Conservation (phyloP, 371 early-diverging fungal species). For the Choanephora cucurbitarum region DNA sequence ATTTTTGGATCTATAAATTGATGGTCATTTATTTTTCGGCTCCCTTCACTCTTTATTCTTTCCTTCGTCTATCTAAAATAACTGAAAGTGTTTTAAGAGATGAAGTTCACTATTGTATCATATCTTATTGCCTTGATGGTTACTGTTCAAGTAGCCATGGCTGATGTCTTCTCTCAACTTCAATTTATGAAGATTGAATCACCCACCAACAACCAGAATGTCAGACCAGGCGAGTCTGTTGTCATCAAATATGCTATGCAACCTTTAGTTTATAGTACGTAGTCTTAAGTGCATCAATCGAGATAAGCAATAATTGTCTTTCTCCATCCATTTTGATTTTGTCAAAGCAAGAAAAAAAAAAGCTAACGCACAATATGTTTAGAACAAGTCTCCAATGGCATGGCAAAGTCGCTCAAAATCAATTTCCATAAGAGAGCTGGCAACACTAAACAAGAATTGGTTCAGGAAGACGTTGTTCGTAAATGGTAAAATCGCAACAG, state of each 20-base stretch:
- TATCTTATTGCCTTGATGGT: not conserved
- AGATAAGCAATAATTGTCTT: too few relatives aligned
- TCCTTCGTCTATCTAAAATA: too few relatives aligned
- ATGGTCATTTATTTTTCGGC: not conserved
- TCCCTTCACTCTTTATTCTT: not conserved
- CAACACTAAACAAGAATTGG: conserved; percentile 18
- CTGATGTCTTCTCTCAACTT: conserved; percentile 44
- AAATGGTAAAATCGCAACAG: conserved; percentile 10
- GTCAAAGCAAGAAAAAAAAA: too few relatives aligned
- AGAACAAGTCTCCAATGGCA: conserved; percentile 28
- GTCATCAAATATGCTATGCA: conserved; percentile 46
- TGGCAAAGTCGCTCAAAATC: conserved; percentile 19
- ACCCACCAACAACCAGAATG: conserved; percentile 34
- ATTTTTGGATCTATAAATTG: too few relatives aligned
- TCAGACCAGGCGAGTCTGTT: conserved; percentile 35
- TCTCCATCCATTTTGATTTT: too few relatives aligned
- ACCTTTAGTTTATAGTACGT: conserved; percentile 38
- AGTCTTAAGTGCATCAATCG: not conserved
- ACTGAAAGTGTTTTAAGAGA: too few relatives aligned
- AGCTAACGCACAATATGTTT: not conserved
- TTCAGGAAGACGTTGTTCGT: conserved; percentile 4
- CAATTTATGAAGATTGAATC: conserved; percentile 49
- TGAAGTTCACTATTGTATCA: not conserved
- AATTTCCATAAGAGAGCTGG: conserved; percentile 32
- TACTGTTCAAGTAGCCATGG: conserved; percentile 17